Evolutionary conservation across 768 basidiomycete genomes (phyloP).

Genomic region (Kwoniella newhampshirensis): DNA sequence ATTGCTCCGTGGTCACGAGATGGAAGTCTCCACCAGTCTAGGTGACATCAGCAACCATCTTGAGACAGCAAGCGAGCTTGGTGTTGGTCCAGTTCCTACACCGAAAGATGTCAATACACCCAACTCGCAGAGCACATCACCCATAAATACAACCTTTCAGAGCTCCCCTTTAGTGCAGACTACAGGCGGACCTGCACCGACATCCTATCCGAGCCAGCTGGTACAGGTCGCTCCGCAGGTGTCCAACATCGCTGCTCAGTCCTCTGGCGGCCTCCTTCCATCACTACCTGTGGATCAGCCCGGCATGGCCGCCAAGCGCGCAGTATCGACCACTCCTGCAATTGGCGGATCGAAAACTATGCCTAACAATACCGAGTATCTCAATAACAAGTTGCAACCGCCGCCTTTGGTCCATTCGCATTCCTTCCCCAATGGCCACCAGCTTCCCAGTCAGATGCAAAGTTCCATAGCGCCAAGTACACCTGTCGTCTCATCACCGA

Average conservation of each 20-base stretch:
- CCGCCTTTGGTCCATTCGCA: slow-evolving; percentile 52
- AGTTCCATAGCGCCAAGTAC: slow-evolving; percentile 28
- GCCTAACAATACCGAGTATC: slow-evolving; percentile 9
- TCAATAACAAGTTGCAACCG: slow-evolving; percentile 22
- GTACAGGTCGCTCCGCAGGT: slow-evolving; percentile 1
- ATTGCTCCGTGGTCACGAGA: slow-evolving; percentile 42
- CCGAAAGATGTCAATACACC: slow-evolving; percentile 28
- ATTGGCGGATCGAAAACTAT: no score
- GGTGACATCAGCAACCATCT: slow-evolving; percentile 48
- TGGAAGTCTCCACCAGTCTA: slow-evolving; percentile 45
- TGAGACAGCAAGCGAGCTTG: slow-evolving; percentile 42
- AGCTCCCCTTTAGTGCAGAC: slow-evolving; percentile 11
- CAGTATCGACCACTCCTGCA: slow-evolving; percentile 2
- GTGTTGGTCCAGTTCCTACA: slow-evolving; percentile 35
- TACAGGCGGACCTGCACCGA: neutral
- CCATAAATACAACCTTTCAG: slow-evolving; percentile 16
- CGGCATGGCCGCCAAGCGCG: neutral
- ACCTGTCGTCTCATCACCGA: slow-evolving; percentile 32
- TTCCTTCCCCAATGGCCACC: slow-evolving; percentile 52
- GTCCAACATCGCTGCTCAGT: no score
- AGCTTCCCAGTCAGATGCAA: slow-evolving; percentile 45
- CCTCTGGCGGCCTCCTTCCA: slow-evolving; percentile 25
- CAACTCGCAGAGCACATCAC: slow-evolving; percentile 28
- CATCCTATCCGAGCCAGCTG: neutral
- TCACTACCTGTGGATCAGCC: slow-evolving; percentile 31